Base-by-base conservation (phyloP, 768 basidiomycete species). In the Boletus speciosus region DNA sequence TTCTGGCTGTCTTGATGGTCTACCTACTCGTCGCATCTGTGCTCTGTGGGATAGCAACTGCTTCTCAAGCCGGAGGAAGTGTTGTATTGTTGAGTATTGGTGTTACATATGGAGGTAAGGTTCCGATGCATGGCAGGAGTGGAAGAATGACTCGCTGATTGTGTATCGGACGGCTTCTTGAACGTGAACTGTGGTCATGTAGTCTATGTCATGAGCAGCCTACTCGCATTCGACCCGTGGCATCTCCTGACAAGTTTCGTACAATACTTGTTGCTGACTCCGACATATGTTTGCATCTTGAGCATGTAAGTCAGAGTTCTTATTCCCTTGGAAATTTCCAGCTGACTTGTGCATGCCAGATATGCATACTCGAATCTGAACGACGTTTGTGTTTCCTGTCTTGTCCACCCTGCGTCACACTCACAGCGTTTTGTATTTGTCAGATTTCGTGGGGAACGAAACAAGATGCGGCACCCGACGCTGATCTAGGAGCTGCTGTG, bases 361-460 rank as follows among this genome's bases (percentile, higher is more conserved):
- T 94, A 90, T 68, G 88, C 91, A 3, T 93, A 87, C 69, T 83
- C 85, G 45, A 93, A 93, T 69, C 75, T 93, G 6, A 88, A 93
- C 67, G 91, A 94, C 62, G 88, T 93, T 23, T 31, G 61, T 56
- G 39, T 29, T 44, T 31, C 36, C 54, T 44, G 19, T 44, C 25
- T 32, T 39, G 34, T 53, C 57, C 38, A 57, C 58, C 25, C 51
- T 19, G 61, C 29, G 52, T 57, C n/a, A 61, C 47, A 31, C 21
- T 54, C 15, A 23, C n/a, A 15, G 46, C 27, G 36, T 51, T 51
- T 40, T 32, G 44, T 43, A 37, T 15, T 15, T 37, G 42, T 5
- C 63, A 90, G 87, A 90, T 91, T 40, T 91, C 91, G 25, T 92
- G 94, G 94, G 94, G 94, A 6, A 98, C 94, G n/a, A 98, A 98